phyloP scores from a whole-genome alignment of 352 stramenopile species.

The Peronosclerospora sorghi region DNA sequence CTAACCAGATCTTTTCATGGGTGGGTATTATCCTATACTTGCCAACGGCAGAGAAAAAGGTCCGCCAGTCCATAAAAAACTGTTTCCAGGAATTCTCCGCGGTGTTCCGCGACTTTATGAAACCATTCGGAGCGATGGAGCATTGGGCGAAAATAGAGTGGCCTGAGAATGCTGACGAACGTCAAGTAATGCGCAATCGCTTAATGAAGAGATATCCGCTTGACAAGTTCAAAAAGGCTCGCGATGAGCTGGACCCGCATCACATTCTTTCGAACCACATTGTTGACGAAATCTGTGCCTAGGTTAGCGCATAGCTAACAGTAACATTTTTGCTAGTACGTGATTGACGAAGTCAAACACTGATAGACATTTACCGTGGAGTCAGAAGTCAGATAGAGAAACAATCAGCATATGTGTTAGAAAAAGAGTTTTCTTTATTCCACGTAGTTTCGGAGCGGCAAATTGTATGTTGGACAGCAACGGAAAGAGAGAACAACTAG shows the following conservation, averaged over 20 bases:
- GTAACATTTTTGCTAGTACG: too few species aligned
- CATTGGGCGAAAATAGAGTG: slow-evolving; percentile 98
- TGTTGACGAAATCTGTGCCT: slow-evolving; percentile 65
- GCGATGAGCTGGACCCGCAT: slow-evolving; percentile 88
- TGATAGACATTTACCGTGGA: too few species aligned
- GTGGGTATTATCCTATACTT: slow-evolving; percentile 98
- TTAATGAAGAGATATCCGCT: slow-evolving; percentile 81
- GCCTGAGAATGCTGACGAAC: slow-evolving; percentile 37
- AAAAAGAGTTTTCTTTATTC: too few species aligned
- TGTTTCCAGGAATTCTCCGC: slow-evolving; percentile 91
- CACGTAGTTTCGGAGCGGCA: too few species aligned
- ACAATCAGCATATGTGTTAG: too few species aligned
- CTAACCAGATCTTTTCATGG: slow-evolving; percentile 86
- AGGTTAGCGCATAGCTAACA: too few species aligned
- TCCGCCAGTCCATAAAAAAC: slow-evolving; percentile 73
- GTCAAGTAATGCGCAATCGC: slow-evolving; percentile 44
- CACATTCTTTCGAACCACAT: slow-evolving; percentile 88
- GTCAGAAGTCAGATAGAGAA: too few species aligned
- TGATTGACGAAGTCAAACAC: too few species aligned
- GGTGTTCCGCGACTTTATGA: slow-evolving; percentile 82
- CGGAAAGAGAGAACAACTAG: too few species aligned
- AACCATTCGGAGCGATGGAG: slow-evolving; percentile 80
- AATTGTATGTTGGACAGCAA: too few species aligned
- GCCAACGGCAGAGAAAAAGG: slow-evolving; percentile 46
- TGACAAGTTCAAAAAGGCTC: slow-evolving; percentile 82